These are phyloP conservation scores for Talaromyces proteolyticus DNA, from an alignment of 495 filamentous ascomycete species.

Conservation along the genomic window DNA sequence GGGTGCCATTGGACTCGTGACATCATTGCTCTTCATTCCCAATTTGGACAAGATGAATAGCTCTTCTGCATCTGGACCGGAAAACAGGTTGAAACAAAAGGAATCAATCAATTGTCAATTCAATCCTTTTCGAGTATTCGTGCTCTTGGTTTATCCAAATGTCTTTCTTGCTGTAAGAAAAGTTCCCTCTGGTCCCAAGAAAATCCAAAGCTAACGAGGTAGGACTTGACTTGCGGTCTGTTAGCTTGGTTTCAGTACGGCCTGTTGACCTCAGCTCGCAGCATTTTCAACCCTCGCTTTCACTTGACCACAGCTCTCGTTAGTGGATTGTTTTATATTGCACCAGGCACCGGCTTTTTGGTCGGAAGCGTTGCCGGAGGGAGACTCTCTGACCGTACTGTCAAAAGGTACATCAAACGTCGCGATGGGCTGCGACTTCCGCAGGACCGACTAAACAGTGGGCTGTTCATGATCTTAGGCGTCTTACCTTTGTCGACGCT, in stretches of 20 bases:
- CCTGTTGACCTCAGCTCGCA: conserved; percentile 65
- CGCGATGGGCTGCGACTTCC: conserved; percentile 55
- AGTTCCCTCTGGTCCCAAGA: not conserved
- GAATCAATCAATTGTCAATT: conserved; percentile 13
- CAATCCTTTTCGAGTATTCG: conserved; percentile 32
- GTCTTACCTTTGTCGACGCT: conserved; percentile 59
- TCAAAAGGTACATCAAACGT: conserved; percentile 54
- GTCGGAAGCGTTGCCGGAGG: conserved; percentile 65
- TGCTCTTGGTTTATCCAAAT: conserved; percentile 31
- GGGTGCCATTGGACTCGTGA: conserved; percentile 29
- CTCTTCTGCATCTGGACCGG: not conserved
- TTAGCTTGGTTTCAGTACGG: conserved; percentile 69
- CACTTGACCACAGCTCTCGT: conserved; percentile 61
- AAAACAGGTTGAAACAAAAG: not conserved
- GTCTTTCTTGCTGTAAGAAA: conserved; percentile 32
- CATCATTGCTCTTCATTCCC: conserved; percentile 35
- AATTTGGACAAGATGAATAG: conserved; percentile 17
- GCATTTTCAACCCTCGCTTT: conserved; percentile 70
- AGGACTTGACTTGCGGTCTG: conserved; percentile 55
- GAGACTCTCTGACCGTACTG: conserved; percentile 59
- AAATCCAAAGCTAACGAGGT: not conserved
- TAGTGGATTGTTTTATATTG: conserved; percentile 69
- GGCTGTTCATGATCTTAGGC: conserved; percentile 54
- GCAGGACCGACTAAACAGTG: conserved; percentile 65
- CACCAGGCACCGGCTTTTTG: conserved; percentile 66